Base-by-base conservation (phyloP, 176 grass and related monocot genomes). In the Olyra latifolia region DNA sequence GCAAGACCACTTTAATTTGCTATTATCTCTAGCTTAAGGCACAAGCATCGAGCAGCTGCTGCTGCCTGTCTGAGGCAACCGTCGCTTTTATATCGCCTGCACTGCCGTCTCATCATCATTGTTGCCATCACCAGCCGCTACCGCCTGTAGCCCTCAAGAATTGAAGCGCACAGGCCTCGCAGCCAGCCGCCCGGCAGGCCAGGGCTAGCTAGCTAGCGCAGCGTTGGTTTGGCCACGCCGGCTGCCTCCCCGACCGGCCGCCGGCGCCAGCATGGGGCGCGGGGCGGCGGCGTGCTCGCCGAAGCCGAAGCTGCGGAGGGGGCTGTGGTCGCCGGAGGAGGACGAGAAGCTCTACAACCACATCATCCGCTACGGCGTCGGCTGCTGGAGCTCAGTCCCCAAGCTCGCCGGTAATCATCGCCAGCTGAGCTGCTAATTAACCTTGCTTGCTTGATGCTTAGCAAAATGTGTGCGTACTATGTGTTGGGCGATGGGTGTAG, bases 301-400 rank as follows among this genome's bases (percentile, higher is more conserved):
- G 72, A 97, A 90, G 79, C 83, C 83, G 71, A 97, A 97, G 82
- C 90, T 97, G 8, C 79, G 90, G 79, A 93, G 91, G 75, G 93
- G 93, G 8, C 78, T 97, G 20, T 97, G 93, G 93, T 97, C 93
- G 82, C 90, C 93, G 66, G 93, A 97, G 80, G 93, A 97, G 82
- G 93, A 97, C 87, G 93, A 96, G 87, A 97, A 97, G 85, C 93
- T 97, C 61, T 93, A 93, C 87, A 91, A 84, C 78, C 93, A 97
- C 88, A 97, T 97, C 82, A 93, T 93, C 74, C 86, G 85, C 45
- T 93, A 86, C 66, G 93, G 93, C 10, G 90, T 93, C 47, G 93
- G 93, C 43, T 97, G 93, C 81, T 97, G 93, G 93, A 97, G 93
- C 90, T 97, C 93, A 43, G 93, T 97, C 69, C 93, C 93, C 42